phyloP scores from a whole-genome alignment of 2,329 filamentous ascomycete genomes.

The Tolypocladium tropicale region DNA sequence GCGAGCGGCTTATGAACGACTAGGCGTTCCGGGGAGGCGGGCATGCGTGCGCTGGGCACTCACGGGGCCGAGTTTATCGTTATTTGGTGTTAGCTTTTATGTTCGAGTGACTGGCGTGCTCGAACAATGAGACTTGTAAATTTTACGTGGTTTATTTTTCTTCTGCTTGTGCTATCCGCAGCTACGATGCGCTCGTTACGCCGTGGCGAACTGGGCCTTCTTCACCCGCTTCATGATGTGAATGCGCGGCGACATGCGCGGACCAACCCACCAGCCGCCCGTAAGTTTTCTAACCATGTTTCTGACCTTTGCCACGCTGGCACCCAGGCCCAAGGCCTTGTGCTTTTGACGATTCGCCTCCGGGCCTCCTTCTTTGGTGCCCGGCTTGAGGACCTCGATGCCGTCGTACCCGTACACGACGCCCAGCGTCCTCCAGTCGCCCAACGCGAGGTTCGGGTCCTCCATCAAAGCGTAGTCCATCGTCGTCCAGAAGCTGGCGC shows the following conservation, averaged over 20 bases:
- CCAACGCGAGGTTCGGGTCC: conserved; percentile 34
- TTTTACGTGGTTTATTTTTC: neutral
- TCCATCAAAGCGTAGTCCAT: conserved; percentile 55
- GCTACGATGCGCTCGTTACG: neutral
- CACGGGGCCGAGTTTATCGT: neutral
- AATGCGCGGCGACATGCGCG: conserved; percentile 47
- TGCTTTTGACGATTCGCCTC: conserved; percentile 5
- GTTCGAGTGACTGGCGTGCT: neutral
- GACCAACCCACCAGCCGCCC: conserved; percentile 56
- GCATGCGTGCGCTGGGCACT: neutral
- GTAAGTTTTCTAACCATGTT: conserved; percentile 33
- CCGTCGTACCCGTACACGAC: conserved; percentile 49
- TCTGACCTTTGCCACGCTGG: conserved; percentile 26
- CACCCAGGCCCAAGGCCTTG: conserved; percentile 35
- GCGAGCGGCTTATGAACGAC: neutral
- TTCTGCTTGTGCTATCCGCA: neutral
- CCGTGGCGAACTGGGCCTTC: neutral
- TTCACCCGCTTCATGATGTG: conserved; percentile 33
- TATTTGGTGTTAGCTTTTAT: neutral
- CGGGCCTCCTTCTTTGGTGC: conserved; percentile 12
- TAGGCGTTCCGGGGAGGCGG: neutral
- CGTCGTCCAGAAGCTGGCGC: conserved; percentile 47
- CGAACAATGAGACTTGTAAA: neutral
- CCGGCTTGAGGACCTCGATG: conserved; percentile 45
- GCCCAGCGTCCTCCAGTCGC: conserved; percentile 45